Conservation (phyloP, 768 basidiomycete species). For the Hypsizygus marmoreus region DNA sequence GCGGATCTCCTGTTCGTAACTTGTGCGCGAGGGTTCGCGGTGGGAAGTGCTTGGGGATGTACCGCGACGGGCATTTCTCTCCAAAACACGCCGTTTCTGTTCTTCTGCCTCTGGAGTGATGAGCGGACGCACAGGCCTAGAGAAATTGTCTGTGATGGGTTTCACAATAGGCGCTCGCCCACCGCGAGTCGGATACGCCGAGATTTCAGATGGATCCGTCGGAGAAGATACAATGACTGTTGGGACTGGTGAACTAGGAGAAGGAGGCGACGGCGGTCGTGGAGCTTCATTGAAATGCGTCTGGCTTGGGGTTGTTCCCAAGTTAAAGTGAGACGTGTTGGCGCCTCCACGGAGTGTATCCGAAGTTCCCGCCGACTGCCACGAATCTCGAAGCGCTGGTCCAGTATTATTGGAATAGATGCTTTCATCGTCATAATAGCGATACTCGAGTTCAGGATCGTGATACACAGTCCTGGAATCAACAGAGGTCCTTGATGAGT, state of each 20-base stretch:
- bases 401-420: constrained; percentile 38
- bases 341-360: constrained; percentile 8
- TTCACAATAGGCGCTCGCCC: constrained; percentile 46
- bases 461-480: constrained; percentile 32
- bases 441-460: constrained; percentile 31
- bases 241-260: constrained; percentile 38
- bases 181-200: constrained; percentile 17
- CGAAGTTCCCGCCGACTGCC: constrained; percentile 33
- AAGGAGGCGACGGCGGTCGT: constrained; percentile 11
- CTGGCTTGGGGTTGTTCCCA: constrained; percentile 1
- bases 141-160: constrained; percentile 59
- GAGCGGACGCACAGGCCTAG: constrained; percentile 57
- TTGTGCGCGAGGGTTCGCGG: not conserved
- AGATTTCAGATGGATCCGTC: constrained; percentile 17
- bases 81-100: constrained; percentile 51
- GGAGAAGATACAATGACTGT: constrained; percentile 58
- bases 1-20: too few species aligned
- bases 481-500: constrained; percentile 24
- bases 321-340: not conserved
- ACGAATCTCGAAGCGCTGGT: constrained; percentile 41
- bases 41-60: constrained; percentile 28
- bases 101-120: constrained; percentile 39
- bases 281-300: constrained; percentile 5
- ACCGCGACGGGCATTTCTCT: constrained; percentile 54
- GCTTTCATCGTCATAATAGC: constrained; percentile 41